These are phyloP conservation scores for Tetrapisispora iriomotensis DNA, from an alignment of 805 yeast genomes.

Conservation along the genomic window DNA sequence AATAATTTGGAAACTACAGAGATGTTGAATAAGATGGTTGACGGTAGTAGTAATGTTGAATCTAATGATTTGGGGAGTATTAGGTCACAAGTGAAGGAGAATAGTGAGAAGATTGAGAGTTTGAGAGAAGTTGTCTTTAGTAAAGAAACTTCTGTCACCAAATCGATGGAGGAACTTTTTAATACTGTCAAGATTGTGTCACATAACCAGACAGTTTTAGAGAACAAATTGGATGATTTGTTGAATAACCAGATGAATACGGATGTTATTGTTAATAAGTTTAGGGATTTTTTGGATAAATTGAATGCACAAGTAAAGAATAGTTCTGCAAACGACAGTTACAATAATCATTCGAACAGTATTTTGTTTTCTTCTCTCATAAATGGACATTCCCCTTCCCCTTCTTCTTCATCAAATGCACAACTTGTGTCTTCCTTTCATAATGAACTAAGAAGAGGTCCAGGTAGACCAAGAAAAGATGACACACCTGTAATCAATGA, in stretches of 20 bases:
- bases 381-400: not conserved
- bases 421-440: too few species aligned
- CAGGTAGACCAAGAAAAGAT: slow-evolving; percentile 29
- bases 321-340: not conserved
- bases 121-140: slow-evolving; percentile 13
- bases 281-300: slow-evolving; percentile 7
- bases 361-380: not conserved
- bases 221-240: slow-evolving; percentile 28
- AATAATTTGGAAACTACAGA: not conserved
- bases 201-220: slow-evolving; percentile 28
- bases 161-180: slow-evolving; percentile 18
- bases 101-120: slow-evolving; percentile 7
- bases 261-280: slow-evolving; percentile 25
- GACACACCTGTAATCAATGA: slow-evolving; percentile 4
- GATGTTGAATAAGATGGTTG: slow-evolving; percentile 29
- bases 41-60: slow-evolving; percentile 10
- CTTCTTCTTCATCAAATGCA: not conserved
- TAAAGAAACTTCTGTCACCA: slow-evolving; percentile 11
- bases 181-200: slow-evolving; percentile 22
- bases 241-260: slow-evolving; percentile 30
- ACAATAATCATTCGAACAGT: not conserved
- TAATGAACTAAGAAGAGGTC: slow-evolving; percentile 19
- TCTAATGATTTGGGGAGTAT: slow-evolving; percentile 37
- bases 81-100: not conserved
- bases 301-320: not conserved